Evolutionary conservation across 768 basidiomycete species (phyloP).

Genomic region (Hydnum rufescens): DNA sequence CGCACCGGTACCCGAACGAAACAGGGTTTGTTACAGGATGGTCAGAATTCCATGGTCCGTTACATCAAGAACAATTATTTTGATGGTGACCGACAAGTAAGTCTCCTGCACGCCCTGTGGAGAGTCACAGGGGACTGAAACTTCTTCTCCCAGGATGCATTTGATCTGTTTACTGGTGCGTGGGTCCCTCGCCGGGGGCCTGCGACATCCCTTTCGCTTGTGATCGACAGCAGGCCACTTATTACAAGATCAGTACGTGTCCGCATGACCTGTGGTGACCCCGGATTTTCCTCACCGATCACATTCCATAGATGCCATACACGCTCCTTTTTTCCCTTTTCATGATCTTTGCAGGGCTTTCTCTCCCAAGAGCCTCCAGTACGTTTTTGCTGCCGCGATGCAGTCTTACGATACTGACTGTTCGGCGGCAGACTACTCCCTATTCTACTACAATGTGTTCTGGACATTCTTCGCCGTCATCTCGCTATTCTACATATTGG

Average conservation of each 20-base stretch:
- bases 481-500: conserved; percentile 50
- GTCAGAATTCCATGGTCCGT: conserved; percentile 60
- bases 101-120: conserved; percentile 7
- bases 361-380: conserved; percentile 78
- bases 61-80: conserved; percentile 95
- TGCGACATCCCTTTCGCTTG: conserved; percentile 42
- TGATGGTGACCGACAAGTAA: conserved; percentile 77
- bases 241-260: conserved; percentile 57
- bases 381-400: conserved; percentile 16
- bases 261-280: background rate
- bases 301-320: background rate
- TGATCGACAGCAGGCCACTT: conserved; percentile 66
- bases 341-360: conserved; percentile 73
- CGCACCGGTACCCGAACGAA: conserved; percentile 76
- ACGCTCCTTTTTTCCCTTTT: conserved; percentile 32
- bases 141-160: conserved; percentile 49
- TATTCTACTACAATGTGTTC: conserved; percentile 65
- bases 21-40: conserved; percentile 66
- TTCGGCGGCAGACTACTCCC: conserved; percentile 83
- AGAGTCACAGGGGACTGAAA: background rate
- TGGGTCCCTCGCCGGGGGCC: conserved; percentile 75
- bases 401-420: no score
- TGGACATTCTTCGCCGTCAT: conserved; percentile 49
- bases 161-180: conserved; percentile 78
- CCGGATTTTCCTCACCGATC: background rate